A percentile compares a stretch with the other conserved stretches of the same genome.
Conservation (phyloP, 2,329 filamentous ascomycete species). For the Chalaropsis ovoidea region DNA sequence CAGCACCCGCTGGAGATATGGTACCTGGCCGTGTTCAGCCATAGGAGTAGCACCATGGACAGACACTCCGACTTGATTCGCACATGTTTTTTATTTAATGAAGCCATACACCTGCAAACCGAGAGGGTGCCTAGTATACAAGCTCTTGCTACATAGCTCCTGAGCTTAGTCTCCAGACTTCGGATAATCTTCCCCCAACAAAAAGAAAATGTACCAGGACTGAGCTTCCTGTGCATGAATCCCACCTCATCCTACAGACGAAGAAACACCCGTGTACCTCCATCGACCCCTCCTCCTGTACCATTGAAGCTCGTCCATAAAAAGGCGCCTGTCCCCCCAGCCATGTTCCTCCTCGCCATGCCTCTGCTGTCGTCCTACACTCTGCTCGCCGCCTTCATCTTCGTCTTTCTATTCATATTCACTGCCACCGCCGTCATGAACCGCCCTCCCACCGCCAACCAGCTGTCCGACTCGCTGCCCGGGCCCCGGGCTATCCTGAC, state of each 20-base stretch:
- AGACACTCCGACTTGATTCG: too few relatives aligned
- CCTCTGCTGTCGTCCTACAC: constrained; percentile 2
- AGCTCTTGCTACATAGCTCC: too few relatives aligned
- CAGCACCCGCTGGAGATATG: background rate
- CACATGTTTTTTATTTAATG: too few relatives aligned
- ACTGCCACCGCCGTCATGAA: constrained; percentile 8
- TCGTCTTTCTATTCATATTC: constrained; percentile 19
- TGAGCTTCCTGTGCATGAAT: constrained; percentile 5
- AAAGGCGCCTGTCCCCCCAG: constrained; percentile 3
- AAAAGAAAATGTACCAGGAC: constrained; percentile 6
- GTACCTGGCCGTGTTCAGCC: background rate
- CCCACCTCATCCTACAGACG: background rate
- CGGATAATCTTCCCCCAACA: background rate
- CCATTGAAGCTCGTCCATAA: background rate
- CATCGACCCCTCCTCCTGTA: background rate
- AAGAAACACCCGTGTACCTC: background rate
- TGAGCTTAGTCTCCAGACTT: background rate
- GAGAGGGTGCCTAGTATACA: background rate
- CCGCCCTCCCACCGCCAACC: constrained; percentile 21
- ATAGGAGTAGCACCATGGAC: background rate
- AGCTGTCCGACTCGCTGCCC: constrained; percentile 21
- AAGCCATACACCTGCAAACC: too few relatives aligned
- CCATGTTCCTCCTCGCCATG: constrained; percentile 19
- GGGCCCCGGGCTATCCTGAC: constrained; percentile 25
- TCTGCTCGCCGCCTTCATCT: constrained; percentile 5